These are phyloP conservation scores for Vitis hybrid DNA, from an alignment of 177 flowering plant genomes.

Conservation along the genomic window DNA sequence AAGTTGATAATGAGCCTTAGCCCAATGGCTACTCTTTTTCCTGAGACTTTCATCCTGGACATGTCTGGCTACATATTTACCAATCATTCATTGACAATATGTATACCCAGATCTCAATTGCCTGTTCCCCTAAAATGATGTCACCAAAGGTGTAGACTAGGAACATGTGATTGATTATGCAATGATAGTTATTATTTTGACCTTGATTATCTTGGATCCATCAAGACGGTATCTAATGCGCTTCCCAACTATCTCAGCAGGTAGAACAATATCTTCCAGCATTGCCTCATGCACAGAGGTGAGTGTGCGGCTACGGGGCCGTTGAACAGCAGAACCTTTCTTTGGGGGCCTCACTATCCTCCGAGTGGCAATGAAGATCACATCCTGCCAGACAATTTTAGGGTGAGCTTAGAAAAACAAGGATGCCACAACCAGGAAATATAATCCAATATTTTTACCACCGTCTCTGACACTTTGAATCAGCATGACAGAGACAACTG, in stretches of 20 bases:
- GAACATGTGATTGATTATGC: neutral
- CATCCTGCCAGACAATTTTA: slow-evolving; percentile 47
- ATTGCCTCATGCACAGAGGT: slow-evolving; percentile 90
- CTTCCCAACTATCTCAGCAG: slow-evolving; percentile 95
- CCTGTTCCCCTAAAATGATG: too few relatives aligned
- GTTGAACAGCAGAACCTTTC: slow-evolving; percentile 83
- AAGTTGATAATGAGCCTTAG: too few relatives aligned
- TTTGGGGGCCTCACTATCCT: slow-evolving; percentile 91
- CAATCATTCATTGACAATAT: too few relatives aligned
- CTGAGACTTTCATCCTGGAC: too few relatives aligned
- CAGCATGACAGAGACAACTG: too few relatives aligned
- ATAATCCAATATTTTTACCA: neutral
- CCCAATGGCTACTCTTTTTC: too few relatives aligned
- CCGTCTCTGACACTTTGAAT: too few relatives aligned
- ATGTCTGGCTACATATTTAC: too few relatives aligned
- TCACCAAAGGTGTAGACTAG: too few relatives aligned
- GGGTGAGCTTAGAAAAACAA: neutral
- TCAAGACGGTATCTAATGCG: slow-evolving; percentile 77
- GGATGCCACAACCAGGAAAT: neutral
- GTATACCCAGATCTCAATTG: too few relatives aligned
- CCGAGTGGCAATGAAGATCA: slow-evolving; percentile 71
- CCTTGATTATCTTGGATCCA: slow-evolving; percentile 91
- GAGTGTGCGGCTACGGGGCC: slow-evolving; percentile 85
- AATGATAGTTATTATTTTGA: slow-evolving; percentile 11
- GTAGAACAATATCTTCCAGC: slow-evolving; percentile 79